Base-by-base conservation (phyloP, 768 basidiomycete genomes). In the Pisolithus sp. region DNA sequence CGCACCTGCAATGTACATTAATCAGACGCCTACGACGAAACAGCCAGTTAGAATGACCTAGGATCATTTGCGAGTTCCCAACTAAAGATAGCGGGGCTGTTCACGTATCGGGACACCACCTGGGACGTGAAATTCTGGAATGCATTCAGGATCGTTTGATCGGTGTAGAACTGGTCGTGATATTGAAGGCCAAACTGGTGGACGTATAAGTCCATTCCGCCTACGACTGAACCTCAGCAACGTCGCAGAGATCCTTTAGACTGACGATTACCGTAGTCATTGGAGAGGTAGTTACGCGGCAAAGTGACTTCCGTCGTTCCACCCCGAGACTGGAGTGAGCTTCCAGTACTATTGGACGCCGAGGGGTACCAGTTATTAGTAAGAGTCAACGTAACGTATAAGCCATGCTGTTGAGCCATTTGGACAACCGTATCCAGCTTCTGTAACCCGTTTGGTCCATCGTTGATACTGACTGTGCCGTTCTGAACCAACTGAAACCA, bases 31-130 rank as follows among this genome's bases (percentile, higher is more conserved):
- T 42, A 30, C 4, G 9, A 39, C 18, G 4, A n/a, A 15, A 7
- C 31, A 36, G 7, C 31, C 3, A 12, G 10, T 39, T 23, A 5
- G 31, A 48, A 55, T 48, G 49, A 82, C 79, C 81, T 77, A 8
- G 83, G 73, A 57, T 86, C 84, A 61, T 86, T 86, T n/a, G 81
- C 84, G 56, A 83, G 56, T 60, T 86, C 83, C 79, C 80, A 82
- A 49, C 37, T 59, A 53, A 85, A 73, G 49, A 85, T 60, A n/a
- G 73, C 66, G 4, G 83, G 65, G 48, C 72, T 74, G 46, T 81
- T 73, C 15, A 69, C 69, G 56, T 84, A 84, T 47, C 83, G 80
- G 17, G 73, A 67, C 9, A 81, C 79, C 20, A 86, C 60, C 37
- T 76, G 71, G 8, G 67, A 69, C 7, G 80, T 79, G 52, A 80